A percentile compares a stretch with the other conserved stretches of the same genome.
phyloP scores from a whole-genome alignment of 345 rosid genomes.

The Punica granatum region DNA sequence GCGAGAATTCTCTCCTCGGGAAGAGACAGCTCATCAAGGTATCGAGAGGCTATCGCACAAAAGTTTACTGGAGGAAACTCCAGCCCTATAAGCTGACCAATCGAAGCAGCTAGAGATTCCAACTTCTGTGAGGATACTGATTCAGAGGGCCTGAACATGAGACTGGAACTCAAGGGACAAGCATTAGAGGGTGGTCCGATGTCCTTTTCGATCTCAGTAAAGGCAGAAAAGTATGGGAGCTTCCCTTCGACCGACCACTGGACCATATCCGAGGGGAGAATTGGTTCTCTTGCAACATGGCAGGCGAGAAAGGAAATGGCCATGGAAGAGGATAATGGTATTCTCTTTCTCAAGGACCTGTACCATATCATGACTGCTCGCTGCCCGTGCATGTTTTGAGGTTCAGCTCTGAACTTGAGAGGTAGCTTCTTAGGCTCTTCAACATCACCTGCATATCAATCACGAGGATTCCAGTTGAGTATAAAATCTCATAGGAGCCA shows the following conservation, averaged over 20 bases:
- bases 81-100: conserved; percentile 61
- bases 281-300: conserved; percentile 55
- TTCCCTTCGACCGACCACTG: conserved; percentile 70
- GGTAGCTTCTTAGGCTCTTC: conserved; percentile 22
- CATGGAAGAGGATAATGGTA: conserved; percentile 49
- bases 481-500: neutral
- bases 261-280: conserved; percentile 60
- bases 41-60: conserved; percentile 46
- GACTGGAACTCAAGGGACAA: conserved; percentile 45
- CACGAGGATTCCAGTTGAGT: neutral
- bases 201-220: conserved; percentile 47
- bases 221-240: conserved; percentile 60
- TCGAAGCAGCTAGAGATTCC: conserved; percentile 49
- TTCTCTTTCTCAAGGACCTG: conserved; percentile 35
- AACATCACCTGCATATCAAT: neutral
- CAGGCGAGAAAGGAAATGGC: conserved; percentile 74
- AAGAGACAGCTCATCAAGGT: conserved; percentile 49
- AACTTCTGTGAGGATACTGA: conserved; percentile 42
- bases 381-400: conserved; percentile 45
- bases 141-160: conserved; percentile 57
- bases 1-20: conserved; percentile 46
- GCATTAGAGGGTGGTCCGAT: conserved; percentile 44
- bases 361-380: conserved; percentile 62
- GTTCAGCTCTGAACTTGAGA: conserved; percentile 26
- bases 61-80: conserved; percentile 67